Percentiles rank a stretch among this genome's conserved stretches.
Conservation (phyloP, 2,329 filamentous ascomycete genomes). For the Metarhizium brunneum region DNA sequence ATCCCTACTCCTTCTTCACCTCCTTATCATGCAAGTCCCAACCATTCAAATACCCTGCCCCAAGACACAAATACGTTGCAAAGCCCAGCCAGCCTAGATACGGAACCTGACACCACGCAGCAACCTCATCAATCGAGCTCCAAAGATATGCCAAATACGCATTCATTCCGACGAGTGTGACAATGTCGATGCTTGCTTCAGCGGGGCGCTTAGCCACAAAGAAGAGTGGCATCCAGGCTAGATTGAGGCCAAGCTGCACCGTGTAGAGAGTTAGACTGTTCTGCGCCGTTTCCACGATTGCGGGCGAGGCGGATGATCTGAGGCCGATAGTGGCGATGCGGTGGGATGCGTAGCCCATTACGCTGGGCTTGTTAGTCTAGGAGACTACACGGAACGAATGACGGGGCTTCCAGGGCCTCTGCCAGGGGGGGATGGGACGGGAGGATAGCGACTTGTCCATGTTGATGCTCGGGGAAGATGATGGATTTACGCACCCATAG, state of each 20-base stretch:
- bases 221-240: constrained; percentile 89
- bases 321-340: constrained; percentile 60
- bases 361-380: constrained; percentile 15
- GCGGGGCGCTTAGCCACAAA: constrained; percentile 68
- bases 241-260: constrained; percentile 74
- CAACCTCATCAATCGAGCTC: constrained; percentile 61
- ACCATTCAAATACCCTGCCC: constrained; percentile 57
- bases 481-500: constrained; percentile 37
- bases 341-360: constrained; percentile 87
- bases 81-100: constrained; percentile 84
- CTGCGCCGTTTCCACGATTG: constrained; percentile 45
- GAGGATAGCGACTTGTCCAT: too few species aligned
- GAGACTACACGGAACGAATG: neutral
- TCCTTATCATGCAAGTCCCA: constrained; percentile 47
- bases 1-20: constrained; percentile 7
- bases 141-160: constrained; percentile 69
- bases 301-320: constrained; percentile 34
- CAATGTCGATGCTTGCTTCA: constrained; percentile 66
- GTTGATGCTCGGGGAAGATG: neutral
- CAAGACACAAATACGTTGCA: constrained; percentile 73
- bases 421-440: too few species aligned
- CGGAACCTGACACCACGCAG: constrained; percentile 67
- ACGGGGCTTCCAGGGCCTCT: neutral
- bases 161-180: constrained; percentile 62
- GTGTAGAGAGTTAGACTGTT: constrained; percentile 70